These are phyloP conservation scores for Herpetospermum pedunculosum DNA, from an alignment of 306 rosid species.

Conservation along the genomic window DNA sequence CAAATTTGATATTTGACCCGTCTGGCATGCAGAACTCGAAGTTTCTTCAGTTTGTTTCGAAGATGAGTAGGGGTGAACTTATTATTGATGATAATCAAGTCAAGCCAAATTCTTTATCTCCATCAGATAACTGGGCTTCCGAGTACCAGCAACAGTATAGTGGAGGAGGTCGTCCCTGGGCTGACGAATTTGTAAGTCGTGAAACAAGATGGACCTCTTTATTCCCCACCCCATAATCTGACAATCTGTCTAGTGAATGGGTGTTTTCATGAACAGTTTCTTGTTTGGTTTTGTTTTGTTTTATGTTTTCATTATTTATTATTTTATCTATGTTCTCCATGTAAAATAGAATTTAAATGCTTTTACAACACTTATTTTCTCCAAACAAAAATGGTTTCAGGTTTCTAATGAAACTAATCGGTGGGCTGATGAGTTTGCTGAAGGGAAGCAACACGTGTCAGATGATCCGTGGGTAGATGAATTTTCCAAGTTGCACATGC, in stretches of 20 bases:
- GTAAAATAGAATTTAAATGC: neutral
- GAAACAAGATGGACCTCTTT: slow-evolving; percentile 13
- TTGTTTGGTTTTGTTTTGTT: neutral
- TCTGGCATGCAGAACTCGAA: slow-evolving; percentile 64
- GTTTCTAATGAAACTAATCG: slow-evolving; percentile 43
- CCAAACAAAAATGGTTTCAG: slow-evolving; percentile 24
- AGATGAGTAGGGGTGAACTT: slow-evolving; percentile 97
- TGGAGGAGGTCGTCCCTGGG: slow-evolving; percentile 52
- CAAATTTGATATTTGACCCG: neutral
- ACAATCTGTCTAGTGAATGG: neutral
- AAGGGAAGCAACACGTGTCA: slow-evolving; percentile 27
- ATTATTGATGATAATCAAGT: slow-evolving; percentile 86
- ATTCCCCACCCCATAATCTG: neutral
- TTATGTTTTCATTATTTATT: neutral
- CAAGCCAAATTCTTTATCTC: slow-evolving; percentile 42
- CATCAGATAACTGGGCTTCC: slow-evolving; percentile 80
- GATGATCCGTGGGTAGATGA: slow-evolving; percentile 88
- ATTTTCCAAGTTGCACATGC: slow-evolving; percentile 73
- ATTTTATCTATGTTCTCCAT: neutral
- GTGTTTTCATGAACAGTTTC: neutral
- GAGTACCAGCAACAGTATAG: slow-evolving; percentile 67
- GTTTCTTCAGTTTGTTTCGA: slow-evolving; percentile 91
- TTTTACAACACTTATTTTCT: no score
- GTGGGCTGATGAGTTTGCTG: slow-evolving; percentile 82
- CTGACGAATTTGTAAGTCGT: slow-evolving; percentile 63